Evolutionary conservation across 257 asterid genomes (phyloP).

Genomic region (Euphrasia confusa): DNA sequence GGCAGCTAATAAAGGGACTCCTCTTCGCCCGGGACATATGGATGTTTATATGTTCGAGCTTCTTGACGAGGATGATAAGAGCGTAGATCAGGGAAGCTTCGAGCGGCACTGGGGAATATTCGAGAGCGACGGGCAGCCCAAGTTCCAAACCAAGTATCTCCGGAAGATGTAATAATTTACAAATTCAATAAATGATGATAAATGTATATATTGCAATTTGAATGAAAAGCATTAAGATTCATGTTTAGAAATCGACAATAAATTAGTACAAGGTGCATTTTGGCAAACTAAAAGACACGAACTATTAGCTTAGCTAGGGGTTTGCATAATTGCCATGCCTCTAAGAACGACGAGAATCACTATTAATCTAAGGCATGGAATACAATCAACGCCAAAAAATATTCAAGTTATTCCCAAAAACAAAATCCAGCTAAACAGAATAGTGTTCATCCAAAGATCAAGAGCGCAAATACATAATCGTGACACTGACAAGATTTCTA

Average conservation of each 20-base stretch:
- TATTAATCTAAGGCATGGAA: background rate
- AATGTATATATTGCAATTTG: too few relatives aligned
- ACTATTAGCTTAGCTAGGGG: too few relatives aligned
- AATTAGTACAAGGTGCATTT: too few relatives aligned
- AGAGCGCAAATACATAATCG: background rate
- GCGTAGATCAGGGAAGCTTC: conserved; percentile 66
- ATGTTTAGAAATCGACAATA: too few relatives aligned
- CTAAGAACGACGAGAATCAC: too few relatives aligned
- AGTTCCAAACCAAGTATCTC: conserved; percentile 36
- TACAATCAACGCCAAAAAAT: conserved; percentile 1
- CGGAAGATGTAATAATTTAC: too few relatives aligned
- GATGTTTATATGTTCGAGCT: conserved; percentile 75
- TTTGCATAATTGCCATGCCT: too few relatives aligned
- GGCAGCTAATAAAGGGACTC: conserved; percentile 66
- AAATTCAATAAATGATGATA: too few relatives aligned
- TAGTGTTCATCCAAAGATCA: background rate
- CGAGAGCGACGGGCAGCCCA: conserved; percentile 72
- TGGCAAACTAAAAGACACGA: too few relatives aligned
- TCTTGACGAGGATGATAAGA: conserved; percentile 66
- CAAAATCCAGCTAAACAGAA: background rate
- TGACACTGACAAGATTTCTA: background rate
- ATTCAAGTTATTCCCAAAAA: background rate
- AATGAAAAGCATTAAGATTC: too few relatives aligned
- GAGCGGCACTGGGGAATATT: conserved; percentile 89
- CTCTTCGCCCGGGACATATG: conserved; percentile 60